Evolutionary conservation across 768 basidiomycete genomes (phyloP).

Genomic region (Macrolepiota dolichaula): DNA sequence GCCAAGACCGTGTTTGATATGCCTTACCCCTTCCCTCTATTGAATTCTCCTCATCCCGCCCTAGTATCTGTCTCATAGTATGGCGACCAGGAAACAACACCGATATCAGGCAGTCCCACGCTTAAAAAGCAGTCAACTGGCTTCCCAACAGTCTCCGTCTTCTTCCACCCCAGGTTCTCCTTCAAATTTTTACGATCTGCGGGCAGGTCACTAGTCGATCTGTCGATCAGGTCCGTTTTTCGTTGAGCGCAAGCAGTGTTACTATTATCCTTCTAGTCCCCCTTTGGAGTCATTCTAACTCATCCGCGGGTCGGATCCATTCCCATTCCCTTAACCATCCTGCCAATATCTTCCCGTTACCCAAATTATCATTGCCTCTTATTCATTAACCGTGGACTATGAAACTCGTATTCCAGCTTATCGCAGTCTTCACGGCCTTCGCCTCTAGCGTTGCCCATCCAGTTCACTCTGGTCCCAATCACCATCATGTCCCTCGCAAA

Average conservation of each 20-base stretch:
- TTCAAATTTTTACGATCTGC: not conserved
- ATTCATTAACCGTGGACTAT: not conserved
- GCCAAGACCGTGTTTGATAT: not conserved
- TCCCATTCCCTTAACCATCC: not conserved
- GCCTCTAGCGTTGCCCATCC: constrained; percentile 20
- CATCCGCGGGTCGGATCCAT: not conserved
- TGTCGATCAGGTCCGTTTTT: not conserved
- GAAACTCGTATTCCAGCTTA: constrained; percentile 16
- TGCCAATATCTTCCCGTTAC: no score
- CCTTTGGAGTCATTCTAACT: not conserved
- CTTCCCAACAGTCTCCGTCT: not conserved
- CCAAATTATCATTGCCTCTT: not conserved
- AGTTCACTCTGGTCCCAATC: constrained; percentile 1
- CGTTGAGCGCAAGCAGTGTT: not conserved
- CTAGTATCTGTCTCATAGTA: not conserved
- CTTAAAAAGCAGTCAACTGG: not conserved
- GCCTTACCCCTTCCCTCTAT: not conserved
- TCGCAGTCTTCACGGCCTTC: constrained; percentile 15
- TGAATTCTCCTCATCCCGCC: not conserved
- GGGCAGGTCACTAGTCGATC: not conserved
- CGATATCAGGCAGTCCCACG: not conserved
- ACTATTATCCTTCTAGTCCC: not conserved
- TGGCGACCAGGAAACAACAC: not conserved
- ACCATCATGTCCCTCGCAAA: constrained; percentile 10
- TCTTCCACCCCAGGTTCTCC: not conserved